Evolutionary conservation across 768 basidiomycete species (phyloP), one percentile per base, ranked within the genome.

Genomic region (Artomyces pyxidatus): DNA sequence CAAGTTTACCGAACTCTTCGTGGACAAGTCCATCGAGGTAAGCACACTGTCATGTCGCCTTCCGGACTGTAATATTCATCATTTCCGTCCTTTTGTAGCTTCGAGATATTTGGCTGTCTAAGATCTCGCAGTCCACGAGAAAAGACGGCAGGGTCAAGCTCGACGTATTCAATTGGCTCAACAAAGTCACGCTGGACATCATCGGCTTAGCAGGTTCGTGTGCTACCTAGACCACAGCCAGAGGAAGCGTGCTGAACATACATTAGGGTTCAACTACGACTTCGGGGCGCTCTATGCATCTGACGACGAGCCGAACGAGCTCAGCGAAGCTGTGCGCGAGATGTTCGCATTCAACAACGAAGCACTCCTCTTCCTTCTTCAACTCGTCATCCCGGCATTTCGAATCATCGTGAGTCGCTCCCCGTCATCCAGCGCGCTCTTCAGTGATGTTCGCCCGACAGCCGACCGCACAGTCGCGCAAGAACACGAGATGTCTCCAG

Each of bases 221-320:
- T 39, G 22, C 25, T n/a, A 4, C 27, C 6, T 2, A 25, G 6
- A 14, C n/a, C 37, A 6, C 26, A 29, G 14, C 26, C 21, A 44
- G 21, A 12, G 9, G 9, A 9, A n/a, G n/a, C 27, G 9, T 0
- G 27, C 25, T 4, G 11, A 12, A 8, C 14, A 16, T 22, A 28
- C 16, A 17, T 4, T 32, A 73, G 71, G 72, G 16, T 72, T 72
- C 49, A 62, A 69, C 50, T 68, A 68, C 48, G 7, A 61, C 4
- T 70, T 74, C 44, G 48, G 65, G 10, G 52, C 68, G 2, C 55
- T 73, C 28, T 57, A 60, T 26, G 25, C 56, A 17, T 14, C 21
- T 0, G 50, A 52, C 3, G 60, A 53, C 3, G 43, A 53, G n/a
- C 54, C 55, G 10, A 65, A 65, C 45, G 67, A 66, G 19, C 57